Percentiles rank a stretch among this genome's conserved stretches.
These are phyloP conservation scores for Akanthomyces muscarius DNA, from an alignment of 2,329 filamentous ascomycete genomes.

Conservation along the genomic window DNA sequence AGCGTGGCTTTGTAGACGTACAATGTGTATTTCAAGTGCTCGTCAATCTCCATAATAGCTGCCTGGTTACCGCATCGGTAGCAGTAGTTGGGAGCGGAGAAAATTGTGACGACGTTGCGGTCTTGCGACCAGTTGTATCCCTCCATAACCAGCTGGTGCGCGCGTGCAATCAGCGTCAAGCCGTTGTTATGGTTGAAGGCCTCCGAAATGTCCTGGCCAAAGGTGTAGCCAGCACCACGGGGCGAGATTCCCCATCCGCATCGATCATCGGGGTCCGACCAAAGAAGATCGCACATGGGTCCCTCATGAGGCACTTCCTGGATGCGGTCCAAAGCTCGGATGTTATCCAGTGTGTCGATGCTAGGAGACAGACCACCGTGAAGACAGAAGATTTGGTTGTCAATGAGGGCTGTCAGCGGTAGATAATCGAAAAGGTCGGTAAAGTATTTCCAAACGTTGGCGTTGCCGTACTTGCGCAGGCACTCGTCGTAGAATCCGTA, in stretches of 20 bases:
- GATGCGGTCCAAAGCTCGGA: constrained; percentile 89
- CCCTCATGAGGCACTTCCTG: constrained; percentile 98
- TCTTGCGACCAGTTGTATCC: constrained; percentile 99
- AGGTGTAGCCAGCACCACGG: constrained; percentile 90
- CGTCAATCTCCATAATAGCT: constrained; percentile 99
- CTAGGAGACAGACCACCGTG: constrained; percentile 96
- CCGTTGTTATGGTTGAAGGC: constrained; percentile 99
- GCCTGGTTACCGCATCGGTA: constrained; percentile 99
- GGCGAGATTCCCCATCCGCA: constrained; percentile 96
- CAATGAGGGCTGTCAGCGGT: constrained; percentile 94
- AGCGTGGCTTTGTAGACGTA: constrained; percentile 48
- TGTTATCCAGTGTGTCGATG: constrained; percentile 93
- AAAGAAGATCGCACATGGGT: constrained; percentile 95
- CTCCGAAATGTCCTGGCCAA: constrained; percentile 95
- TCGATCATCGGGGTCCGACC: constrained; percentile 96
- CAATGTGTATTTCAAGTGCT: constrained; percentile 99
- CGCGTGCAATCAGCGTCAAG: constrained; percentile 88
- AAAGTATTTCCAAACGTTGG: constrained; percentile 99
- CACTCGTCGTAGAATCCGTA: constrained; percentile 99
- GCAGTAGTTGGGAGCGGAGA: constrained; percentile 94
- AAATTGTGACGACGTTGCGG: constrained; percentile 96
- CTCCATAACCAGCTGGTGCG: constrained; percentile 98
- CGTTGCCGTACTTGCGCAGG: constrained; percentile 95
- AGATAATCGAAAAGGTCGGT: constrained; percentile 99
- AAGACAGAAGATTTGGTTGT: constrained; percentile 98